phyloP scores from a whole-genome alignment of 164 flowering plant species.

The Hamamelis virginiana region DNA sequence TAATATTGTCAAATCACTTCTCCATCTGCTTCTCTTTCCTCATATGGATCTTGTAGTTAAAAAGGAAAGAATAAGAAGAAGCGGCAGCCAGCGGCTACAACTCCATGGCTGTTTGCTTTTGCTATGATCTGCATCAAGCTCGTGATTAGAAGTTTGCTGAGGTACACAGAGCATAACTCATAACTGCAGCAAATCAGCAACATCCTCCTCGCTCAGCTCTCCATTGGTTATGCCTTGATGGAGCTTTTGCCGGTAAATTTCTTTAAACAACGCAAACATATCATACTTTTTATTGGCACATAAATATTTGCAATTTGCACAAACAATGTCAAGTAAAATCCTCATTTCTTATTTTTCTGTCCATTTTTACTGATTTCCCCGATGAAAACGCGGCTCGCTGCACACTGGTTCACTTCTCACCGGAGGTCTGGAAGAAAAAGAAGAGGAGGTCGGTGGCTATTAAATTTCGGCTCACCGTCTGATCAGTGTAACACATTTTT shows the following conservation, averaged over 20 bases:
- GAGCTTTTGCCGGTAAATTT: conserved; percentile 92
- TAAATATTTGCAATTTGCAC: neutral
- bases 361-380: too few species aligned
- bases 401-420: too few species aligned
- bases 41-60: too few species aligned
- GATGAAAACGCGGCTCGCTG: too few species aligned
- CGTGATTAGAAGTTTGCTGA: conserved; percentile 73
- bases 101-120: conserved; percentile 92
- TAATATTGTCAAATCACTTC: too few species aligned
- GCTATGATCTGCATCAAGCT: too few species aligned
- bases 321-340: conserved; percentile 1
- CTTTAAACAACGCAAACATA: conserved; percentile 33
- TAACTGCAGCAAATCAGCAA: conserved; percentile 61
- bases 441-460: too few species aligned
- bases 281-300: conserved; percentile 1
- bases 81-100: conserved; percentile 62
- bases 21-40: too few species aligned
- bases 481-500: too few species aligned
- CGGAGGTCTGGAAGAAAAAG: too few species aligned
- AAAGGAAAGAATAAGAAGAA: conserved; percentile 15
- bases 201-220: conserved; percentile 78
- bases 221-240: conserved; percentile 77
- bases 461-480: too few species aligned
- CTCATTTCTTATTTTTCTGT: neutral
- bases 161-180: conserved; percentile 93